Conservation (phyloP, 164 flowering plant genomes). For the Vitis rupestris region DNA sequence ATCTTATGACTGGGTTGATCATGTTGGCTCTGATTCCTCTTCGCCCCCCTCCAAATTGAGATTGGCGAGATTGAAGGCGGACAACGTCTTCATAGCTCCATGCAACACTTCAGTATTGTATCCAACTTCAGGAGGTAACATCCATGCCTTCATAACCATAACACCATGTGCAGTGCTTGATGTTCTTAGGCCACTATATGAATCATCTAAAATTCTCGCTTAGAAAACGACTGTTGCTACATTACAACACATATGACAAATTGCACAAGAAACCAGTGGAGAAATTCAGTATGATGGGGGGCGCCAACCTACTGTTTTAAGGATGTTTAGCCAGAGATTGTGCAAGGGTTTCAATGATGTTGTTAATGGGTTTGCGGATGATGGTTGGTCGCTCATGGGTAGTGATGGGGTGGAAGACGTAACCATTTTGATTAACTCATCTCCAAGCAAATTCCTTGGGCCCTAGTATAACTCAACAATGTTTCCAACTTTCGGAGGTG, state of each 20-base stretch:
- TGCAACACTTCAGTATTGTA: slow-evolving; percentile 72
- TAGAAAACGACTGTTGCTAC: slow-evolving; percentile 14
- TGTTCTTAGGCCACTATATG: slow-evolving; percentile 31
- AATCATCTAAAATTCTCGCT: too few relatives aligned
- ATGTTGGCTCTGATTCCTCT: slow-evolving; percentile 11
- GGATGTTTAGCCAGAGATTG: slow-evolving; percentile 72
- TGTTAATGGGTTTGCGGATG: slow-evolving; percentile 79
- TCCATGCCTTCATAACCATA: slow-evolving; percentile 77
- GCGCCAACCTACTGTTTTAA: slow-evolving; percentile 75
- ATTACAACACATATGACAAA: slow-evolving; percentile 68
- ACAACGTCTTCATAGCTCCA: slow-evolving; percentile 62
- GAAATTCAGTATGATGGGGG: slow-evolving; percentile 63
- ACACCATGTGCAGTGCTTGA: slow-evolving; percentile 89
- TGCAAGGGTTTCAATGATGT: slow-evolving; percentile 90
- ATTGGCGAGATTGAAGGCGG: slow-evolving; percentile 61
- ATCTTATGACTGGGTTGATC: slow-evolving; percentile 75
- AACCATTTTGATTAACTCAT: slow-evolving; percentile 62
- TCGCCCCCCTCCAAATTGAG: slow-evolving; percentile 28
- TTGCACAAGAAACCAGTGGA: slow-evolving; percentile 73
- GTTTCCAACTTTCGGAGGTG: slow-evolving; percentile 56
- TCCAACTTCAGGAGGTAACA: slow-evolving; percentile 87
- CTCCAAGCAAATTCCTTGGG: slow-evolving; percentile 54
- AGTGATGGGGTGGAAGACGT: slow-evolving; percentile 83
- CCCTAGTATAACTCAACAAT: slow-evolving; percentile 40
- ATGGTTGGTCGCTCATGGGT: slow-evolving; percentile 76